These are phyloP conservation scores for Trichoderma asperellum DNA, from an alignment of 2,329 filamentous ascomycete species.

Conservation along the genomic window DNA sequence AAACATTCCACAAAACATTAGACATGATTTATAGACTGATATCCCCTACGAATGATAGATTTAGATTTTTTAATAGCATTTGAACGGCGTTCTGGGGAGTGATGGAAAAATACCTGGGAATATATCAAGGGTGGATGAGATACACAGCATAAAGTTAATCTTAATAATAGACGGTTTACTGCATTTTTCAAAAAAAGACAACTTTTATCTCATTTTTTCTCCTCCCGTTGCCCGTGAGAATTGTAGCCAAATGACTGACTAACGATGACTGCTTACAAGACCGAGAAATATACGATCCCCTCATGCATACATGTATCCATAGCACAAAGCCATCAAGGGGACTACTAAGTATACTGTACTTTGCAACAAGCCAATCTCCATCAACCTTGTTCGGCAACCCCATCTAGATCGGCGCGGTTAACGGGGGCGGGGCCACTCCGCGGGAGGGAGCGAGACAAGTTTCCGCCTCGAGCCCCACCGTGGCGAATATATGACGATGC, in stretches of 20 bases:
- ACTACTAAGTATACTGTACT: not conserved
- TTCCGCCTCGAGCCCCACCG: not conserved
- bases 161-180: not conserved
- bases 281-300: not conserved
- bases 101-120: constrained; percentile 8
- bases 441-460: not conserved
- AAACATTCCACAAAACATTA: not conserved
- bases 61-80: constrained; percentile 11
- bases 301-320: not conserved
- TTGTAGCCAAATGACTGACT: not conserved
- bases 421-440: not conserved
- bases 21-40: constrained; percentile 18
- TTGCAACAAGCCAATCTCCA: not conserved
- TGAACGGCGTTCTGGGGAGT: constrained; percentile 5
- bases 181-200: not conserved
- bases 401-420: not conserved
- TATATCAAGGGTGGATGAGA: not conserved
- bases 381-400: not conserved
- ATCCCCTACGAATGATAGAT: not conserved
- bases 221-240: not conserved
- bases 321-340: not conserved
- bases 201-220: not conserved
- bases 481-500: constrained; percentile 2
- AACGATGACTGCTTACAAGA: not conserved
- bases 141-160: not conserved